A percentile compares a stretch with the other conserved stretches of the same genome.
Conservation (phyloP, 345 rosid genomes). For the Salix udensis region DNA sequence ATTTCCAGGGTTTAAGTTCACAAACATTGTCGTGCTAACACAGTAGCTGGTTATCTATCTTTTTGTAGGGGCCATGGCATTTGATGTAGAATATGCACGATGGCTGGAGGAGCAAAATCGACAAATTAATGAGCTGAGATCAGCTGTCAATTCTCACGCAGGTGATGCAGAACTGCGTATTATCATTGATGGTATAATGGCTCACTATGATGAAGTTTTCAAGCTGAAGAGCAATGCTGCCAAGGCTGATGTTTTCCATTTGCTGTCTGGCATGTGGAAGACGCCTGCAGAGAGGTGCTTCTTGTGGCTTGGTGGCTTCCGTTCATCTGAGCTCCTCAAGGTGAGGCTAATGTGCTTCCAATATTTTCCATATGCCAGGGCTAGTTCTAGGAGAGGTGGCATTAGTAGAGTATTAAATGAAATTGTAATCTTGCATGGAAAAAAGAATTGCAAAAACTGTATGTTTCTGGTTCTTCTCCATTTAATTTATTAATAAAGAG, state of each 20-base stretch:
- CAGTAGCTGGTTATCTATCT: constrained; percentile 6
- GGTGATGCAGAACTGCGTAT: constrained; percentile 89
- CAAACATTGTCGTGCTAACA: background rate
- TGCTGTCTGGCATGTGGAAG: constrained; percentile 99
- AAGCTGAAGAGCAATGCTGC: constrained; percentile 94
- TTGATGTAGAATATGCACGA: constrained; percentile 88
- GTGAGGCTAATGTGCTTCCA: constrained; percentile 29
- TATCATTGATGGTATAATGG: constrained; percentile 76
- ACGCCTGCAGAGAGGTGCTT: constrained; percentile 99
- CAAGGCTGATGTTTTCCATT: constrained; percentile 92
- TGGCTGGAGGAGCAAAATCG: constrained; percentile 91
- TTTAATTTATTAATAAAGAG: background rate
- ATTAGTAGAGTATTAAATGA: background rate
- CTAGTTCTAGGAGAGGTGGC: background rate
- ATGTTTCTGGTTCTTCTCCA: background rate
- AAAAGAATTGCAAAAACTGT: background rate
- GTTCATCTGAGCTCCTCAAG: constrained; percentile 97
- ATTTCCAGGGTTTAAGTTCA: background rate
- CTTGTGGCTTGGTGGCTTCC: constrained; percentile 99
- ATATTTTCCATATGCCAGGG: background rate
- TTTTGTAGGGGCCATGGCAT: constrained; percentile 89
- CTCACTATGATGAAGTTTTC: constrained; percentile 90
- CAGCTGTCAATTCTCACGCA: constrained; percentile 92
- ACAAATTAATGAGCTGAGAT: constrained; percentile 83
- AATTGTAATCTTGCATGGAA: background rate